These are phyloP conservation scores for Cenchrus americanus DNA, from an alignment of 176 grass and related monocot genomes.

Conservation along the genomic window DNA sequence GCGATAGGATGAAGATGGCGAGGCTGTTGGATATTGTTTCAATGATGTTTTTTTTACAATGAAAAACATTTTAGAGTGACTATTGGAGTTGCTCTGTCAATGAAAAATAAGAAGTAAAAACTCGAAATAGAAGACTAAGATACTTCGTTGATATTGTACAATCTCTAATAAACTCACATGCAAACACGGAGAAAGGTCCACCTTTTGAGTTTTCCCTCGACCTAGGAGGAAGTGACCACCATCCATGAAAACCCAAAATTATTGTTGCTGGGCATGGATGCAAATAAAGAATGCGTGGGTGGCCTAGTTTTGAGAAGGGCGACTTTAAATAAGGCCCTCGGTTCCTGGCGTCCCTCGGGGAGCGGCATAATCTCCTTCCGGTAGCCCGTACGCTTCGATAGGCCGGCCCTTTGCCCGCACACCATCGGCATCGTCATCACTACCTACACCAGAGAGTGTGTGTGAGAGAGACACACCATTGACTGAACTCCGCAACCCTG, in stretches of 20 bases:
- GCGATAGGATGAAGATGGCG: too few species aligned
- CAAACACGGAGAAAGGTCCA: too few species aligned
- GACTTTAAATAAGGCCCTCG: conserved; percentile 42
- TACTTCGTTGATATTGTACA: too few species aligned
- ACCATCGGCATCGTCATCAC: conserved; percentile 17
- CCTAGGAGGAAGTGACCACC: neutral
- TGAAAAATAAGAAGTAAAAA: too few species aligned
- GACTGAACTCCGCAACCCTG: neutral
- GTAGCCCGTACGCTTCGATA: neutral
- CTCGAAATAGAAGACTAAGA: too few species aligned
- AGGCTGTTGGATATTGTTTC: too few species aligned
- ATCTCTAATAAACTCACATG: too few species aligned
- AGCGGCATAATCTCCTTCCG: conserved; percentile 23
- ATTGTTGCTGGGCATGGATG: conserved; percentile 18
- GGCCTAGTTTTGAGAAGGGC: conserved; percentile 14
- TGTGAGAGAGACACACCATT: neutral
- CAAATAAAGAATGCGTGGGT: conserved; percentile 16
- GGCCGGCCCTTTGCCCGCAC: neutral
- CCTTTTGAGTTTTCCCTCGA: too few species aligned
- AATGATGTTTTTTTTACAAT: too few species aligned
- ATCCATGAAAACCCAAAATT: neutral
- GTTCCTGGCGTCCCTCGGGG: conserved; percentile 34
- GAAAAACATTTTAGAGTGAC: too few species aligned
- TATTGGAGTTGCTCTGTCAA: too few species aligned
- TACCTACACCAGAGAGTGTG: neutral